Evolutionary conservation across 2,329 filamentous ascomycete genomes (phyloP).

Genomic region (Exutisphaerella laricina): DNA sequence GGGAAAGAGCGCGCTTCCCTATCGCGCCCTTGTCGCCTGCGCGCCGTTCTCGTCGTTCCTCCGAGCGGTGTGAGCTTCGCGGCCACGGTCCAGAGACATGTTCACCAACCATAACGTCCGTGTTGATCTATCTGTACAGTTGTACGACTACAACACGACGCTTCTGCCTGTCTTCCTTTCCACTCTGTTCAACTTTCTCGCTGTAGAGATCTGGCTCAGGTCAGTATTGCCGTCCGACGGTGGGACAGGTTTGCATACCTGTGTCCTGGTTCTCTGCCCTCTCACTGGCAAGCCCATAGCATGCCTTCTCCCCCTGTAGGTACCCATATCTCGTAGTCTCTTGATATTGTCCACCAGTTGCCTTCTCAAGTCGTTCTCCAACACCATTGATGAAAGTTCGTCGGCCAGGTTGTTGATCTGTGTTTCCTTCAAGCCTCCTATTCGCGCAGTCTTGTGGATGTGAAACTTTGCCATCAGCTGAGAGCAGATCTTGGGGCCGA

Average conservation of each 20-base stretch:
- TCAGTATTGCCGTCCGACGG: background rate
- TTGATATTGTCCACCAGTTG: constrained; percentile 78
- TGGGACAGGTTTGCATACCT: constrained; percentile 42
- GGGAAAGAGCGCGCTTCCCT: too few relatives aligned
- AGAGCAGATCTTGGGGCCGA: constrained; percentile 64
- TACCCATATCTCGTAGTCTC: constrained; percentile 82
- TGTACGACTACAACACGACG: too few relatives aligned
- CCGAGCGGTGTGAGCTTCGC: too few relatives aligned
- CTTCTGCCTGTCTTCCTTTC: too few relatives aligned
- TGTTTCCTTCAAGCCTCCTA: constrained; percentile 68
- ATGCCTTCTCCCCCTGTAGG: constrained; percentile 82
- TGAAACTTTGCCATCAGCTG: constrained; percentile 82
- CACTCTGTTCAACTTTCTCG: constrained; percentile 54
- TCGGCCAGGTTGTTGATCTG: constrained; percentile 77
- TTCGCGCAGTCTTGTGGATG: constrained; percentile 75
- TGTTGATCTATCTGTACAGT: too few relatives aligned
- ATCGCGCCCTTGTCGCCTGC: too few relatives aligned
- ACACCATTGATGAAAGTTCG: constrained; percentile 83
- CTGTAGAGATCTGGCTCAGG: constrained; percentile 49
- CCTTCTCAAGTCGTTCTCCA: constrained; percentile 80
- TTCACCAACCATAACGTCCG: too few relatives aligned
- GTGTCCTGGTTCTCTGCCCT: constrained; percentile 80
- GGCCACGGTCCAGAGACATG: too few relatives aligned
- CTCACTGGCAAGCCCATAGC: constrained; percentile 88
- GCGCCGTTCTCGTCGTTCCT: too few relatives aligned